A percentile compares a stretch with the other conserved stretches of the same genome.
These are phyloP conservation scores for Fusarium siculi DNA, from an alignment of 2,329 filamentous ascomycete species.

Conservation along the genomic window DNA sequence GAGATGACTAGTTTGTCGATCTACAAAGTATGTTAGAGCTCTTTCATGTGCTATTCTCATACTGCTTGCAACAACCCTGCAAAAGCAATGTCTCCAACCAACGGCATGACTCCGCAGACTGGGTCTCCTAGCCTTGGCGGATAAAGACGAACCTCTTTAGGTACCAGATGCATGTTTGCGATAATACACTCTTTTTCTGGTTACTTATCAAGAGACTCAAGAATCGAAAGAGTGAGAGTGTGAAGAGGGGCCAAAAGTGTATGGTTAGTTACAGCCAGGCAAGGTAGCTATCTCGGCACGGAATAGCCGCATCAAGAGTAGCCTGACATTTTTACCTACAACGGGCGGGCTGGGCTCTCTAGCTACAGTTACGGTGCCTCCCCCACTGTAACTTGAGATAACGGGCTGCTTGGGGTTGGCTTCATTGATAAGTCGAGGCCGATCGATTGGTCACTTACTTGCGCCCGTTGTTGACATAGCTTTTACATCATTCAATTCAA, in stretches of 20 bases:
- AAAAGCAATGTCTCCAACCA: conserved; percentile 24
- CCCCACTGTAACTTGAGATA: conserved; percentile 27
- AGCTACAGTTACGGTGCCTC: conserved; percentile 2
- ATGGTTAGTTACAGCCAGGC: background rate
- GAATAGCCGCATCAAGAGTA: conserved; percentile 34
- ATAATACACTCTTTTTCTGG: conserved; percentile 2
- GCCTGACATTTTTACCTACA: conserved; percentile 21
- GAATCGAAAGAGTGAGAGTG: background rate
- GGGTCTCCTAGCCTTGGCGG: conserved; percentile 22
- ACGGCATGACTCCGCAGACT: conserved; percentile 18
- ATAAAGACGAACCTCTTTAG: conserved; percentile 56
- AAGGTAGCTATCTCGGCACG: conserved; percentile 15
- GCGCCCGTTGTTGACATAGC: conserved; percentile 12
- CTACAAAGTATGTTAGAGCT: conserved; percentile 57
- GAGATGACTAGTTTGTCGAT: conserved; percentile 96
- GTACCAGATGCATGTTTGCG: conserved; percentile 58
- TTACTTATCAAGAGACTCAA: background rate
- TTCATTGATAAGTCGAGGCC: conserved; percentile 21
- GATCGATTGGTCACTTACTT: conserved; percentile 21
- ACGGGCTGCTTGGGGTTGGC: conserved; percentile 11
- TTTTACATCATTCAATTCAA: conserved; percentile 21
- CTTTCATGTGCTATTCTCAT: conserved; percentile 1
- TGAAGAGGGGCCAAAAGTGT: conserved; percentile 5
- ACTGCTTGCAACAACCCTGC: conserved; percentile 28
- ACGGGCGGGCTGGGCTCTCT: conserved; percentile 5